Percentiles rank a stretch among this genome's conserved stretches.
Evolutionary conservation across 176 grass and related monocot species (phyloP).

Genomic region (Puccinellia tenuiflora): DNA sequence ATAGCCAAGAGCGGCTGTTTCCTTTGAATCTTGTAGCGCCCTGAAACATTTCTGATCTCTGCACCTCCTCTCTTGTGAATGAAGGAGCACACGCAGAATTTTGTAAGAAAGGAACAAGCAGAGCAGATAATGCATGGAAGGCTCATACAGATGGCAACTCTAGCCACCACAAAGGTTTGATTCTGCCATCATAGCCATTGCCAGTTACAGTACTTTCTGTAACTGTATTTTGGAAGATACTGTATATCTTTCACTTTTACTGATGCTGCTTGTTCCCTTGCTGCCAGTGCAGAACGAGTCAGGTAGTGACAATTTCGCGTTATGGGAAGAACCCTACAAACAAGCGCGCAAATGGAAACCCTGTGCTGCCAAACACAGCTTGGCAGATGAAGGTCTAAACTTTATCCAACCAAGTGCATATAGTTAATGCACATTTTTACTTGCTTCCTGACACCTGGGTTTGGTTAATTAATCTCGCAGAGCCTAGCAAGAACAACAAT

Average conservation of each 20-base stretch:
- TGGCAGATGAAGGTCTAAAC: conserved; percentile 35
- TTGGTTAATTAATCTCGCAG: conserved; percentile 24
- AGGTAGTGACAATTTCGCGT: conserved; percentile 20
- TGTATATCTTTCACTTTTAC: not conserved
- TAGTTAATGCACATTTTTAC: not conserved
- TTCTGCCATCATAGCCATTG: not conserved
- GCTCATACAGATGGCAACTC: conserved; percentile 58
- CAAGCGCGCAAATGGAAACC: conserved; percentile 65
- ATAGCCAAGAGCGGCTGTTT: not conserved
- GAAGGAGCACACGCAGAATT: conserved; percentile 46
- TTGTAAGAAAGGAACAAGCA: conserved; percentile 19
- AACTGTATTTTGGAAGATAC: not conserved
- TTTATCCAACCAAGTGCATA: not conserved
- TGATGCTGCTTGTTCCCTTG: conserved; percentile 19
- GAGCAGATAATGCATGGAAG: conserved; percentile 76
- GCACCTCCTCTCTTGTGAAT: not conserved
- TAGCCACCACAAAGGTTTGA: conserved; percentile 45
- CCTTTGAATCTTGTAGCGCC: not conserved
- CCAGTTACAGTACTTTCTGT: not conserved
- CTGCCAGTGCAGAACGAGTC: conserved; percentile 55
- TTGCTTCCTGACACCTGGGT: not conserved
- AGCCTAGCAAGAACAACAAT: conserved; percentile 40
- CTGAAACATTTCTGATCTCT: not conserved
- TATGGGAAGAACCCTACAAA: conserved; percentile 65
- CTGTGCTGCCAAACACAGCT: conserved; percentile 60